Evolutionary conservation across 345 rosid species (phyloP).

Genomic region (Theobroma cacao): DNA sequence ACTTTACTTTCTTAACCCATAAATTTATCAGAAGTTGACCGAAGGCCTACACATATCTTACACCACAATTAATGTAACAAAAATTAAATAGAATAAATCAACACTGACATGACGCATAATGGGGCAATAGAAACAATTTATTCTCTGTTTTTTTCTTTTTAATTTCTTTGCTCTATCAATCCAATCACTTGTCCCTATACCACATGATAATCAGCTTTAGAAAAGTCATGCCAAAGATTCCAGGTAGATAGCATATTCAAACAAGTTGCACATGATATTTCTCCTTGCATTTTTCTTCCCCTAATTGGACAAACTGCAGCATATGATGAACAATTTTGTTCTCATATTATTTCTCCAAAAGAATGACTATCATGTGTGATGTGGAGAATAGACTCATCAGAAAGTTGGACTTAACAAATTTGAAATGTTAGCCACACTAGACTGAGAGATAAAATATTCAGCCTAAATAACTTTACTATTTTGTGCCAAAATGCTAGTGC

Average conservation of each 20-base stretch:
- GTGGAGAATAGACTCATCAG: neutral
- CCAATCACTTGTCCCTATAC: neutral
- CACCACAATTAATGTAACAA: neutral
- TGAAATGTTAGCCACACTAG: neutral
- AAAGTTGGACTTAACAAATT: neutral
- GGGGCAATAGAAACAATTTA: neutral
- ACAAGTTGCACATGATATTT: neutral
- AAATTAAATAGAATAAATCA: neutral
- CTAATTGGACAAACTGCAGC: neutral
- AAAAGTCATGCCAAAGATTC: neutral
- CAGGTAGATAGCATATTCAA: neutral
- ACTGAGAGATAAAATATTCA: neutral
- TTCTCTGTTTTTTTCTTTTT: neutral
- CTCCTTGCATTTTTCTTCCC: neutral
- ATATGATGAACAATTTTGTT: neutral
- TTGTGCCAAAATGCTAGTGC: neutral
- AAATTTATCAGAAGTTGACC: neutral
- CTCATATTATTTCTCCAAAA: neutral
- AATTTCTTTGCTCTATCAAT: neutral
- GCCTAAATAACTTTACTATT: neutral
- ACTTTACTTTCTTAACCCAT: neutral
- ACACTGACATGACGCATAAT: neutral
- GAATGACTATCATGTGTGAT: neutral
- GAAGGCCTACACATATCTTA: neutral
- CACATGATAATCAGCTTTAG: neutral